Evolutionary conservation across 2,329 filamentous ascomycete species (phyloP).

Genomic region (Aciculosporium take): DNA sequence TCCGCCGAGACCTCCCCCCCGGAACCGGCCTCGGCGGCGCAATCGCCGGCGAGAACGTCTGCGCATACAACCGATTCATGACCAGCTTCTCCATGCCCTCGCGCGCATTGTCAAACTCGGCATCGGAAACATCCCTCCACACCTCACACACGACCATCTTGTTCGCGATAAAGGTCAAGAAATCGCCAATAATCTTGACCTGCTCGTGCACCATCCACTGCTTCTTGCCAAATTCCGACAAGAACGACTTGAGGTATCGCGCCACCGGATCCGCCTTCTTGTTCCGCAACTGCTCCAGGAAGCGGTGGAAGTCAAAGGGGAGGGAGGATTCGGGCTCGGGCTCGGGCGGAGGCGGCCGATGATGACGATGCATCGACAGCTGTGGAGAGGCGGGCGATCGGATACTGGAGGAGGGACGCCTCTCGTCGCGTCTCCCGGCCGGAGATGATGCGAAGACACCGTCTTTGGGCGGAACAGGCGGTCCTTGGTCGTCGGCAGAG

Average conservation of each 20-base stretch:
- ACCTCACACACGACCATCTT: conserved; percentile 98
- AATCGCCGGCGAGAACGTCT: conserved; percentile 94
- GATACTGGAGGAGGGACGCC: conserved; percentile 12
- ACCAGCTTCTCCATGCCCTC: conserved; percentile 99
- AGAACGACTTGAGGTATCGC: conserved; percentile 84
- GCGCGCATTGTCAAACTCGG: conserved; percentile 93
- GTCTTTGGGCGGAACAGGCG: conserved; percentile 48
- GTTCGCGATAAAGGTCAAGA: conserved; percentile 89
- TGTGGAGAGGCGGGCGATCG: conserved; percentile 31
- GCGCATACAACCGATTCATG: conserved; percentile 91
- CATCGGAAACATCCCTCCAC: conserved; percentile 89
- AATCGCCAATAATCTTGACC: conserved; percentile 96
- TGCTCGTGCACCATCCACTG: conserved; percentile 99
- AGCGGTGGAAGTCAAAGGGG: conserved; percentile 94
- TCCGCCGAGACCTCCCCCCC: conserved; percentile 52
- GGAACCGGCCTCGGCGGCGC: conserved; percentile 62
- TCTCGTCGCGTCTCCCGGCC: conserved; percentile 23
- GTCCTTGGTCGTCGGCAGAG: conserved; percentile 31
- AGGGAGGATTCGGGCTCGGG: conserved; percentile 68
- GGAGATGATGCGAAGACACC: conserved; percentile 28
- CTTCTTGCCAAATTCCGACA: conserved; percentile 88
- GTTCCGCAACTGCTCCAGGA: conserved; percentile 88
- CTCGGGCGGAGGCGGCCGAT: conserved; percentile 56
- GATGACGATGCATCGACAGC: conserved; percentile 43
- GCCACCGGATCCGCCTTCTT: conserved; percentile 97